A percentile compares a stretch with the other conserved stretches of the same genome.
Evolutionary conservation across 176 grass and related monocot genomes (phyloP).

Genomic region (Carex kokanica): DNA sequence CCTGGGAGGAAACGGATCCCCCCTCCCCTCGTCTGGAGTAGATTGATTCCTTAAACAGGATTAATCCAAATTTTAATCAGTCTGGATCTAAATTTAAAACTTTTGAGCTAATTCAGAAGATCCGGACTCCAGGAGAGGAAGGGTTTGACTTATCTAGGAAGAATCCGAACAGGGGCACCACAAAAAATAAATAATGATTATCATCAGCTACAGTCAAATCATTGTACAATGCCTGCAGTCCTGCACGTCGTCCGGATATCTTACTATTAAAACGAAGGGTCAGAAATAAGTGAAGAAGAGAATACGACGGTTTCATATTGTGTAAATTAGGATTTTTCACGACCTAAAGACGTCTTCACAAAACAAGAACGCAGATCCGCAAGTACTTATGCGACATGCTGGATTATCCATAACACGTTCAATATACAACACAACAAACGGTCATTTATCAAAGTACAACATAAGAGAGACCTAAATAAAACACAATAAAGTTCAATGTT

Average conservation of each 20-base stretch:
- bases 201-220: not conserved
- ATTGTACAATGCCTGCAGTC: not conserved
- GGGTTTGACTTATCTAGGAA: too few relatives aligned
- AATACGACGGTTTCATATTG: not conserved
- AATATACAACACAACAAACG: slow-evolving; percentile 20
- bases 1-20: too few relatives aligned
- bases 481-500: slow-evolving; percentile 19
- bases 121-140: too few relatives aligned
- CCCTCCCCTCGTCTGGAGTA: too few relatives aligned
- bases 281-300: not conserved
- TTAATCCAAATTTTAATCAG: too few relatives aligned
- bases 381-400: not conserved
- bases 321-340: not conserved
- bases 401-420: not conserved
- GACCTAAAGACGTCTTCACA: not conserved
- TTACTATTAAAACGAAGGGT: not conserved
- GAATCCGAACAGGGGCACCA: too few relatives aligned
- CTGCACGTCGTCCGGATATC: not conserved
- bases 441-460: not conserved
- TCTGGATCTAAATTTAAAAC: too few relatives aligned
- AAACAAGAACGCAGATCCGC: not conserved
- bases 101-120: too few relatives aligned
- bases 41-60: too few relatives aligned
- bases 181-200: not conserved
- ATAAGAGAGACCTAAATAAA: not conserved